Evolutionary conservation across 2,329 filamentous ascomycete species (phyloP).

Genomic region (Penicillium sp.): DNA sequence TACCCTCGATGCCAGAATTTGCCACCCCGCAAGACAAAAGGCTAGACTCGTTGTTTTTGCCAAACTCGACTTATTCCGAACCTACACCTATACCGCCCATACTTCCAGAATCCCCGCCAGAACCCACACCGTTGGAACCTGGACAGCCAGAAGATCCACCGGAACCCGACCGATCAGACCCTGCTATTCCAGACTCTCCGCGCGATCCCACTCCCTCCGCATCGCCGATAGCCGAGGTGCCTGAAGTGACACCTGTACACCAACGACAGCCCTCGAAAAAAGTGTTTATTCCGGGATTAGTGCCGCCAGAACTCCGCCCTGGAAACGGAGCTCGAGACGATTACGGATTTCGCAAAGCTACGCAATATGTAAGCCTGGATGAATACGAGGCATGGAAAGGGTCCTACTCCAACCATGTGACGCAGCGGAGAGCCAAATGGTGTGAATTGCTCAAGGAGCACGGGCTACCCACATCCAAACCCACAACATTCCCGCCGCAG

Average conservation of each 20-base stretch:
- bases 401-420: constrained; percentile 65
- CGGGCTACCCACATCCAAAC: constrained; percentile 61
- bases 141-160: neutral
- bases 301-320: constrained; percentile 31
- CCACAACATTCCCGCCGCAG: constrained; percentile 68
- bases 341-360: constrained; percentile 86
- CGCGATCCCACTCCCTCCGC: constrained; percentile 7
- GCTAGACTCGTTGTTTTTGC: constrained; percentile 1
- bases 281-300: constrained; percentile 29
- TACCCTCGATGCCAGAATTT: constrained; percentile 13
- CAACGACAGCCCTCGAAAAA: constrained; percentile 23
- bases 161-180: constrained; percentile 5
- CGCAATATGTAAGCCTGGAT: constrained; percentile 64
- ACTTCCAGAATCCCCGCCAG: constrained; percentile 11
- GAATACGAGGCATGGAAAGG: constrained; percentile 76
- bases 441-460: constrained; percentile 65
- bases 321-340: constrained; percentile 54
- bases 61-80: constrained; percentile 2
- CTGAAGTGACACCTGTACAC: constrained; percentile 5
- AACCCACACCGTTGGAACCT: constrained; percentile 6
- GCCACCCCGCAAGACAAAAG: neutral
- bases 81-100: constrained; percentile 6
- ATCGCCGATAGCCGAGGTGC: constrained; percentile 1
- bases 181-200: constrained; percentile 5
- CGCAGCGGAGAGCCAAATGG: constrained; percentile 74